Conservation (phyloP, 140 eudicot species). For the Ambrosia hybrid region DNA sequence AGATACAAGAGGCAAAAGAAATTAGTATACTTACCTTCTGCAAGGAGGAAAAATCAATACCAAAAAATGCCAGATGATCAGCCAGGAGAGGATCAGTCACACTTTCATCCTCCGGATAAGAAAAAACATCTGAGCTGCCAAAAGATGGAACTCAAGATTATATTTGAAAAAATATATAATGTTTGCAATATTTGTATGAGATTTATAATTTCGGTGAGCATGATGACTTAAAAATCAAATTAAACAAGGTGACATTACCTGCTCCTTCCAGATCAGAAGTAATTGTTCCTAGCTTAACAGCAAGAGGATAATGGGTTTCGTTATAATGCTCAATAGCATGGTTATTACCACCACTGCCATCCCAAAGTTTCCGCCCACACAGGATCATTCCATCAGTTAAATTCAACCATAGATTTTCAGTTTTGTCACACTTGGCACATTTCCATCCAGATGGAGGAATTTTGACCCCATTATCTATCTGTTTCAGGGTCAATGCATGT, state of each 20-base stretch:
- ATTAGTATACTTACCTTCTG: conserved; percentile 62
- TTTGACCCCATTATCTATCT: conserved; percentile 66
- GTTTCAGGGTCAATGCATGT: conserved; percentile 67
- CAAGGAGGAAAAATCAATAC: conserved; percentile 91
- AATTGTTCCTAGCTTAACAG: conserved; percentile 95
- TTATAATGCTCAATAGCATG: conserved; percentile 86
- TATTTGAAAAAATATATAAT: conserved; percentile 27
- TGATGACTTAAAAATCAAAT: neutral
- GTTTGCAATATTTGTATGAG: neutral
- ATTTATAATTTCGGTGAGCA: neutral
- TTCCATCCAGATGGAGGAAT: conserved; percentile 91
- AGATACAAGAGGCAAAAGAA: neutral
- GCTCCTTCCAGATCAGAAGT: conserved; percentile 92
- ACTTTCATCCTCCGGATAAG: conserved; percentile 98
- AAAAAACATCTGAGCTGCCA: conserved; percentile 99
- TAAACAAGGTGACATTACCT: conserved; percentile 57
- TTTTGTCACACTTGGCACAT: conserved; percentile 81
- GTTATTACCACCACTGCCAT: conserved; percentile 94
- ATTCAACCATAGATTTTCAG: conserved; percentile 91
- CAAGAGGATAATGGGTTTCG: conserved; percentile 77
- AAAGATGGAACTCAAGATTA: conserved; percentile 47
- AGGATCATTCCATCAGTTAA: conserved; percentile 88
- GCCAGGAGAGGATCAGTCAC: conserved; percentile 83
- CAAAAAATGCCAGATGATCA: conserved; percentile 87
- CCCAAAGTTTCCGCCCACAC: conserved; percentile 95